A percentile compares a stretch with the other conserved stretches of the same genome.
These are phyloP conservation scores for Penicillium freii DNA, from an alignment of 2,329 filamentous ascomycete species.

Conservation along the genomic window DNA sequence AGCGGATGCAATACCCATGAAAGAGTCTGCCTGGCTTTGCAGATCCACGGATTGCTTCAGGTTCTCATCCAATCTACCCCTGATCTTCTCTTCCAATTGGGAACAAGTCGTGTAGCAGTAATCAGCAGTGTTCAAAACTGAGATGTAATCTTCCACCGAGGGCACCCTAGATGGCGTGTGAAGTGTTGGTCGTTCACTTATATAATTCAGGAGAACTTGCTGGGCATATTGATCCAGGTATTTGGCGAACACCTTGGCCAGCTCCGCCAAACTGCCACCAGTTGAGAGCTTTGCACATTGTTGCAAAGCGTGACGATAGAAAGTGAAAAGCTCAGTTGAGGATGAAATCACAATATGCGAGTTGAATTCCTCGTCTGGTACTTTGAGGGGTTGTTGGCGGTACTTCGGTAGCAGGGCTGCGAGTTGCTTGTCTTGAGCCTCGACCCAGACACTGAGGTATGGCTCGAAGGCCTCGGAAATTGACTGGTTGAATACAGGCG, in stretches of 20 bases:
- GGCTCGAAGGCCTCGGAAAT: constrained; percentile 98
- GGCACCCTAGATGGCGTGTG: constrained; percentile 53
- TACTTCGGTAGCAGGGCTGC: constrained; percentile 83
- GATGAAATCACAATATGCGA: constrained; percentile 85
- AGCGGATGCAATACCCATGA: constrained; percentile 89
- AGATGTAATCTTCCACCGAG: constrained; percentile 69
- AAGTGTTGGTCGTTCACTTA: constrained; percentile 58
- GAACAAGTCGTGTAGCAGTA: constrained; percentile 94
- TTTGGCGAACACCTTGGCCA: constrained; percentile 81
- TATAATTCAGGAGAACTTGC: constrained; percentile 76
- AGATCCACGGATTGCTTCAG: constrained; percentile 76
- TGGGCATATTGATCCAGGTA: constrained; percentile 96
- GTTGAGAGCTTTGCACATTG: constrained; percentile 97
- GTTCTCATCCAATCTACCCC: constrained; percentile 79
- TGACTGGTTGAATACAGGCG: constrained; percentile 77
- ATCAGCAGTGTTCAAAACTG: constrained; percentile 93
- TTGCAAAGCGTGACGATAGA: constrained; percentile 87
- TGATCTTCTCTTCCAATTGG: constrained; percentile 92
- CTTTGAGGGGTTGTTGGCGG: constrained; percentile 73
- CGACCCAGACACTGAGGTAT: constrained; percentile 94
- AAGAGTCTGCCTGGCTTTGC: constrained; percentile 89
- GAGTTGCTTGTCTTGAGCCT: constrained; percentile 88
- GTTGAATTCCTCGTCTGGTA: constrained; percentile 87
- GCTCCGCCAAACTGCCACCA: constrained; percentile 77
- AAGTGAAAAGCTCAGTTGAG: constrained; percentile 94